These are phyloP conservation scores for Boletus speciosus DNA, from an alignment of 768 basidiomycete genomes.

Conservation along the genomic window DNA sequence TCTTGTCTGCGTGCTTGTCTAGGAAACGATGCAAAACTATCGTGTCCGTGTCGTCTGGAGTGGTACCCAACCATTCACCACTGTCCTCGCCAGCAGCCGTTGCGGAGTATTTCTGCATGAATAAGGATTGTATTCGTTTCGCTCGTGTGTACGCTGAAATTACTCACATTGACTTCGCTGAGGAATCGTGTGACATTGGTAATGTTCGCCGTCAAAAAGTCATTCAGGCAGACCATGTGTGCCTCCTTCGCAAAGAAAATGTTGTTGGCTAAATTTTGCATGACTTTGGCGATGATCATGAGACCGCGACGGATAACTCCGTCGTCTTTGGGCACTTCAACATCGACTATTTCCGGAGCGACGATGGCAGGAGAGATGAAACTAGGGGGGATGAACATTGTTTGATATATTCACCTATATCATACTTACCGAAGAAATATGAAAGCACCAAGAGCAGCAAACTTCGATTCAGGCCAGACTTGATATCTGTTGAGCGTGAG, in stretches of 20 bases:
- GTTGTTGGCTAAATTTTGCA: constrained; percentile 93
- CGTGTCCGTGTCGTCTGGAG: constrained; percentile 79
- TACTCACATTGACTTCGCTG: constrained; percentile 65
- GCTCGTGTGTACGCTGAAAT: background rate
- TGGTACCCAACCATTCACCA: constrained; percentile 72
- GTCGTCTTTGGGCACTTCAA: constrained; percentile 69
- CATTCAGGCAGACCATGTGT: constrained; percentile 78
- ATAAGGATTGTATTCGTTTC: background rate
- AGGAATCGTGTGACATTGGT: constrained; percentile 72
- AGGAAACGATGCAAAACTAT: constrained; percentile 83
- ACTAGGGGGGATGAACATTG: constrained; percentile 36
- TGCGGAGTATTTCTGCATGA: constrained; percentile 40
- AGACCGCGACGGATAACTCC: constrained; percentile 68
- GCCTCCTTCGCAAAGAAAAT: constrained; percentile 90
- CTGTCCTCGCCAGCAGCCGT: constrained; percentile 53
- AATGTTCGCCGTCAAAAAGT: constrained; percentile 69
- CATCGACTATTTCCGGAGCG: constrained; percentile 78
- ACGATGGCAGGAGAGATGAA: constrained; percentile 93
- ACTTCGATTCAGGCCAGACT: constrained; percentile 77
- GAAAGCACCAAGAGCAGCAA: constrained; percentile 83
- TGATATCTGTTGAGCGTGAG: constrained; percentile 42
- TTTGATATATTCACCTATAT: background rate
- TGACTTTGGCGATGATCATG: constrained; percentile 85
- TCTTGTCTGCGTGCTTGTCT: constrained; percentile 80
- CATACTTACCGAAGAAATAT: constrained; percentile 73